These are phyloP conservation scores for Berberis vulgaris DNA, from an alignment of 164 flowering plant genomes.

Conservation along the genomic window DNA sequence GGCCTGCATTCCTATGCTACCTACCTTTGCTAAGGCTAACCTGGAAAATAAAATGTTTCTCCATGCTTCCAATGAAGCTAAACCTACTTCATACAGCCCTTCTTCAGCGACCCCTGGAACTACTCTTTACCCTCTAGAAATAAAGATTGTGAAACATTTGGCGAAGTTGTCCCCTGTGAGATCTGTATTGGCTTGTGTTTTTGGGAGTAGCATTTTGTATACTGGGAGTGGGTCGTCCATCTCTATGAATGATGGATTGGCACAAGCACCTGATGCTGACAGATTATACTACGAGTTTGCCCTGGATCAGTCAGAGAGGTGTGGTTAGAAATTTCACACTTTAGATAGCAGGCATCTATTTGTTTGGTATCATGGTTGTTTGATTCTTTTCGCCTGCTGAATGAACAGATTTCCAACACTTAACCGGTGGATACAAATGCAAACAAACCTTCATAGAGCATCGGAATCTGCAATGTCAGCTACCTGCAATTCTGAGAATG, in stretches of 20 bases:
- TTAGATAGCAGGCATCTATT: background rate
- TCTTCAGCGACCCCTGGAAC: constrained; percentile 50
- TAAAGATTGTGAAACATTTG: constrained; percentile 84
- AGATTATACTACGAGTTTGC: constrained; percentile 89
- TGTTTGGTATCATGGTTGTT: constrained; percentile 1
- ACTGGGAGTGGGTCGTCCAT: constrained; percentile 46
- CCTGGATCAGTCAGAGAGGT: constrained; percentile 98
- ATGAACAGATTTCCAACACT: constrained; percentile 77
- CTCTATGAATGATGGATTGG: constrained; percentile 40
- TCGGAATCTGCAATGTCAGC: constrained; percentile 71
- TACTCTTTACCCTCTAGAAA: constrained; percentile 76
- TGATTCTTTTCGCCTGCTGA: constrained; percentile 10
- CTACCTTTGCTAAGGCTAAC: constrained; percentile 34
- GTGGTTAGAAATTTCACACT: constrained; percentile 4
- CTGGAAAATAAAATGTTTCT: constrained; percentile 45
- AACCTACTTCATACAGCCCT: constrained; percentile 41
- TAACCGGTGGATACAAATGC: constrained; percentile 99
- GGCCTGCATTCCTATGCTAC: constrained; percentile 87
- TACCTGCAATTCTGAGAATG: constrained; percentile 28
- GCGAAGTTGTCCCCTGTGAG: constrained; percentile 89
- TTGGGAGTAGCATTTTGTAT: constrained; percentile 82
- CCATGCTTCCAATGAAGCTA: constrained; percentile 55
- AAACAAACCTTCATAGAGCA: constrained; percentile 87
- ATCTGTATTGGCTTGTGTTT: constrained; percentile 90
- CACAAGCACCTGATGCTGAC: constrained; percentile 63